phyloP scores from a whole-genome alignment of 2,329 filamentous ascomycete species.

The Aspergillus niger region DNA sequence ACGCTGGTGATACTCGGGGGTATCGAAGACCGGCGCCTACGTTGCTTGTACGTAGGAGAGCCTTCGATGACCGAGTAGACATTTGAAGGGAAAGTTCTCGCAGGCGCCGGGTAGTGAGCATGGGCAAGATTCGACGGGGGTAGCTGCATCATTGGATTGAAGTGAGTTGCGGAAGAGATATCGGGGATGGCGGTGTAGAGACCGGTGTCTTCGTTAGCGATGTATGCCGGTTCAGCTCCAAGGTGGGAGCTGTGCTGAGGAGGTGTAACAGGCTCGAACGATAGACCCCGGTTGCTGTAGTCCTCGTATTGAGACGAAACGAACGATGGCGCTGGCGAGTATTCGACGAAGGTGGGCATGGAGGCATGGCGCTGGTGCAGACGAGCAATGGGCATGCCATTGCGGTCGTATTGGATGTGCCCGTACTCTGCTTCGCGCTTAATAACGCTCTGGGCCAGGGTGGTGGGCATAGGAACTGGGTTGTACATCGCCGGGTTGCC shows the following conservation, averaged over 20 bases:
- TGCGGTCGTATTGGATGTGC: conserved; percentile 86
- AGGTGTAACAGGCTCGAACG: conserved; percentile 94
- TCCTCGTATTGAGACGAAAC: conserved; percentile 98
- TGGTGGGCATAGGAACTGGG: conserved; percentile 68
- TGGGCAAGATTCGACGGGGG: conserved; percentile 81
- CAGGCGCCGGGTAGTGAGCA: conserved; percentile 73
- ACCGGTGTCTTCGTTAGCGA: conserved; percentile 95
- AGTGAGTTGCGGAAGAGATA: conserved; percentile 69
- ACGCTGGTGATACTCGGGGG: conserved; percentile 76
- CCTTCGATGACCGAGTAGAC: conserved; percentile 97
- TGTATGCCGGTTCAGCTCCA: conserved; percentile 88
- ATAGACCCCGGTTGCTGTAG: conserved; percentile 93
- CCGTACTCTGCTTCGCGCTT: conserved; percentile 87
- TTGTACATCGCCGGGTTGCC: conserved; percentile 70
- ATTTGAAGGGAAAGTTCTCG: conserved; percentile 68
- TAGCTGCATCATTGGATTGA: conserved; percentile 88
- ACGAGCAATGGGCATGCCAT: conserved; percentile 79
- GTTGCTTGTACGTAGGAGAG: conserved; percentile 97
- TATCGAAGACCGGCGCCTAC: conserved; percentile 88
- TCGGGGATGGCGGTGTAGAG: conserved; percentile 95
- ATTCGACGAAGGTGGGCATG: conserved; percentile 98
- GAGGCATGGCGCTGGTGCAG: conserved; percentile 91
- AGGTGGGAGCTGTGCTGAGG: conserved; percentile 85
- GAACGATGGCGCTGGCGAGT: conserved; percentile 95
- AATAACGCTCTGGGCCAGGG: conserved; percentile 70